Evolutionary conservation across 2,329 filamentous ascomycete genomes (phyloP).

Genomic region (Macrophomina pseudophaseolina): DNA sequence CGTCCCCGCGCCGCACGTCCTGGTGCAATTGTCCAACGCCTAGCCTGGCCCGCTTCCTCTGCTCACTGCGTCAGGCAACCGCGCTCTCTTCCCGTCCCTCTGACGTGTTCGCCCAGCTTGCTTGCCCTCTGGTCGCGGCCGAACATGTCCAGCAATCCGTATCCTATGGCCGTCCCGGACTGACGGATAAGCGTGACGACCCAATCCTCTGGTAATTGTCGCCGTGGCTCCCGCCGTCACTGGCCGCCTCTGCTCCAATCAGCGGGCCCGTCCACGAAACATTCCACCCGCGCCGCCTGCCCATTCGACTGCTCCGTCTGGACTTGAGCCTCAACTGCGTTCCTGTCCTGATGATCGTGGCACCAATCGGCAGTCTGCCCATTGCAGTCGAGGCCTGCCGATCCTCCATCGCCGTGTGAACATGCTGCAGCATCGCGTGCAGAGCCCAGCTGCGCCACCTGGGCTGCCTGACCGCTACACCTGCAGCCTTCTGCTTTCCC

Average conservation of each 20-base stretch:
- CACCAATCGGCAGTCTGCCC: constrained; percentile 10
- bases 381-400: constrained; percentile 5
- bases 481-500: too few relatives aligned
- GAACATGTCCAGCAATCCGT: background rate
- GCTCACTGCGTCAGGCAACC: background rate
- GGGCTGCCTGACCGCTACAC: background rate
- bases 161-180: constrained; percentile 17
- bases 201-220: constrained; percentile 10
- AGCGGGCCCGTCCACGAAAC: background rate
- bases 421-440: background rate
- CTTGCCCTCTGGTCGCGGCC: background rate
- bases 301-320: background rate
- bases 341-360: constrained; percentile 12
- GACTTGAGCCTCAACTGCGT: constrained; percentile 13
- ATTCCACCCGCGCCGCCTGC: background rate
- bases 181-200: constrained; percentile 22
- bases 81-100: background rate
- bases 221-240: constrained; percentile 1
- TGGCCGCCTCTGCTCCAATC: background rate
- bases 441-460: background rate
- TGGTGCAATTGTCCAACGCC: background rate
- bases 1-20: background rate
- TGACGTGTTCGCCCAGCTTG: constrained; percentile 2
- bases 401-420: constrained; percentile 2
- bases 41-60: background rate